Conservation (phyloP, 139 green algal genomes). For the Chlamydomonas schloesseri region DNA sequence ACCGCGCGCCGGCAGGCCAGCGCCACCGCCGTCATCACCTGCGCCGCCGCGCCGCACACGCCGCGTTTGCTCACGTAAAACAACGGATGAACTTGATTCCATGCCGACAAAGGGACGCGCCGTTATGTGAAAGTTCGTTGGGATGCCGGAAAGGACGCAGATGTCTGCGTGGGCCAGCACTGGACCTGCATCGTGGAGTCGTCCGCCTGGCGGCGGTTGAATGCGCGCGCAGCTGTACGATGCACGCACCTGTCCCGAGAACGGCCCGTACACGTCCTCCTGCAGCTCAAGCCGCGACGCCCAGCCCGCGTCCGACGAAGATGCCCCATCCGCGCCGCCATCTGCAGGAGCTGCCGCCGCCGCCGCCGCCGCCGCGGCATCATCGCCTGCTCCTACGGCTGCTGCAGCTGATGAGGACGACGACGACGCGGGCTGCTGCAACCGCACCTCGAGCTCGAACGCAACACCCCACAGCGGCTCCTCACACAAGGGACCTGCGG, state of each 20-base stretch:
- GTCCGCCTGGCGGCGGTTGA: no score
- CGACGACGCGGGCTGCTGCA: slow-evolving; percentile 11
- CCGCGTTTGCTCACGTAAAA: no score
- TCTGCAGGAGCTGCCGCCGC: no score
- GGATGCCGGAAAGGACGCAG: no score
- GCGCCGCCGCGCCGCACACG: background rate
- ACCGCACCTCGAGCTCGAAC: slow-evolving; percentile 79
- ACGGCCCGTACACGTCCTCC: slow-evolving; percentile 91
- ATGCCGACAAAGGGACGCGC: no score
- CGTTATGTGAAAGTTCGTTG: no score
- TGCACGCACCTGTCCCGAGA: slow-evolving; percentile 82
- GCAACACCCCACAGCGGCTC: slow-evolving; percentile 95
- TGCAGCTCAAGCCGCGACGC: slow-evolving; percentile 57
- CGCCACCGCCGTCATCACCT: slow-evolving; percentile 81
- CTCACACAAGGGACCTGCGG: slow-evolving; percentile 93
- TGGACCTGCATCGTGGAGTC: background rate
- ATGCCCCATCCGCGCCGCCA: background rate
- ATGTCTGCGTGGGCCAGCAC: no score
- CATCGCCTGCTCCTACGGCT: background rate
- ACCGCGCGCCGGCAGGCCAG: slow-evolving; percentile 86
- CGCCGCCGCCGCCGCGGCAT: background rate
- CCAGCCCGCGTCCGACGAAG: background rate
- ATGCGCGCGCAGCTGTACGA: no score
- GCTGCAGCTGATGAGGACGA: no score
- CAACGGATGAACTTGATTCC: no score